phyloP scores from a whole-genome alignment of 192 early-diverging fungal species.

The Fimicolochytrium jonesii region DNA sequence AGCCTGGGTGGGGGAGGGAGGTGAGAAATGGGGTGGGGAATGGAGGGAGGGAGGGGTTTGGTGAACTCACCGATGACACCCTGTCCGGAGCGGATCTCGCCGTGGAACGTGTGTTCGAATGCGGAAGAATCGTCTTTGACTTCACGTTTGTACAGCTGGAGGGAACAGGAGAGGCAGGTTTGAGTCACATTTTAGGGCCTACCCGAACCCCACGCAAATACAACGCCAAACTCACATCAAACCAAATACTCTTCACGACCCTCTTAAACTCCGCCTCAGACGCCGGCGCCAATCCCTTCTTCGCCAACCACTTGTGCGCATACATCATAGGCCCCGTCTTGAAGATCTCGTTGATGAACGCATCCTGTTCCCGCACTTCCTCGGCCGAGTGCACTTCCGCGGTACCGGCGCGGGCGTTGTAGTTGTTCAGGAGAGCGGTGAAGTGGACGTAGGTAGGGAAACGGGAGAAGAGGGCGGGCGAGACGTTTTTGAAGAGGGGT shows the following conservation, averaged over 20 bases:
- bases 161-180: too few relatives aligned
- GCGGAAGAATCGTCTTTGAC: slow-evolving; percentile 28
- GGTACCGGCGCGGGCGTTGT: slow-evolving; percentile 18
- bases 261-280: slow-evolving; percentile 15
- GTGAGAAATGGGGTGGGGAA: too few relatives aligned
- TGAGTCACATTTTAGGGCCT: neutral
- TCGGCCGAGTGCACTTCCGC: slow-evolving; percentile 15
- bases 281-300: slow-evolving; percentile 6
- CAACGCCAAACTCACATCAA: slow-evolving; percentile 9
- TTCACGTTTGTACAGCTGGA: slow-evolving; percentile 25
- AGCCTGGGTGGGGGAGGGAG: too few relatives aligned
- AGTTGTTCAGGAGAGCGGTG: slow-evolving; percentile 27
- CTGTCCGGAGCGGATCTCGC: slow-evolving; percentile 22
- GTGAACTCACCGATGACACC: too few relatives aligned
- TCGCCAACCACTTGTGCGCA: slow-evolving; percentile 19
- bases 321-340: slow-evolving; percentile 25
- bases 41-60: too few relatives aligned
- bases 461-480: neutral
- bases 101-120: slow-evolving; percentile 39
- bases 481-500: slow-evolving; percentile 28
- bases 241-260: slow-evolving; percentile 26
- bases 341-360: slow-evolving; percentile 23
- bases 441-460: slow-evolving; percentile 27
- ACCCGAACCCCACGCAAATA: neutral
- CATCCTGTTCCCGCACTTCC: slow-evolving; percentile 14